A percentile compares a stretch with the other conserved stretches of the same genome.
Conservation (phyloP, 78 protist species). For the Dictyostelium firmibasis region DNA sequence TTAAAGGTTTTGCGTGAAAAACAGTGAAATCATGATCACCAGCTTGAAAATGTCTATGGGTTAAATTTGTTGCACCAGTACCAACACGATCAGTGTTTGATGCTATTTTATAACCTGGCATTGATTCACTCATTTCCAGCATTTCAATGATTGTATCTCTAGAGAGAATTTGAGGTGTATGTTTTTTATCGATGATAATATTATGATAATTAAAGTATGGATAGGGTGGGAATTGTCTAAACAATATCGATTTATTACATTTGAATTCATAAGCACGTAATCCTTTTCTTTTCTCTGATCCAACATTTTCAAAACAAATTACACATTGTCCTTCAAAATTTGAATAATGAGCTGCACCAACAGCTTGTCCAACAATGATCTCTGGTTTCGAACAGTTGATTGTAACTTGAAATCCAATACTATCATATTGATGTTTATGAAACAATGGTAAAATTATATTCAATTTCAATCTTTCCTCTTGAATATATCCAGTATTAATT, state of each 20-base stretch:
- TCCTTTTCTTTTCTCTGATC: constrained; percentile 54
- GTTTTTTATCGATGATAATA: constrained; percentile 40
- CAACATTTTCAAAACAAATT: constrained; percentile 69
- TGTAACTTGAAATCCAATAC: constrained; percentile 35
- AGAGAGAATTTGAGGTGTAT: not conserved
- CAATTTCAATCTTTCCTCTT: constrained; percentile 21
- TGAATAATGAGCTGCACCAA: constrained; percentile 10
- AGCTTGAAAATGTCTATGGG: constrained; percentile 65
- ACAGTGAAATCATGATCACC: constrained; percentile 52
- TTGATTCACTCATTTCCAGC: constrained; percentile 19
- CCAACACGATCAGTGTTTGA: constrained; percentile 60
- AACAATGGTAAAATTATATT: constrained; percentile 15
- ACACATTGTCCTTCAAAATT: constrained; percentile 70
- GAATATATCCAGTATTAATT: constrained; percentile 15
- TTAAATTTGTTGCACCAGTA: constrained; percentile 56
- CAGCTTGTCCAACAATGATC: constrained; percentile 29
- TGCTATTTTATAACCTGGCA: constrained; percentile 71
- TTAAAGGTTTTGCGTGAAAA: not conserved
- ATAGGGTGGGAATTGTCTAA: constrained; percentile 71
- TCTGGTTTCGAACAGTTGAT: constrained; percentile 76
- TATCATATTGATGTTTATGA: constrained; percentile 7
- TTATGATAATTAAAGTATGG: constrained; percentile 59
- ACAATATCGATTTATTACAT: not conserved
- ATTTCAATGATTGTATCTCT: constrained; percentile 28
- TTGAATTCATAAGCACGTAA: constrained; percentile 43